Evolutionary conservation across 2,329 filamentous ascomycete species (phyloP).

Genomic region (Verticillium longisporum): DNA sequence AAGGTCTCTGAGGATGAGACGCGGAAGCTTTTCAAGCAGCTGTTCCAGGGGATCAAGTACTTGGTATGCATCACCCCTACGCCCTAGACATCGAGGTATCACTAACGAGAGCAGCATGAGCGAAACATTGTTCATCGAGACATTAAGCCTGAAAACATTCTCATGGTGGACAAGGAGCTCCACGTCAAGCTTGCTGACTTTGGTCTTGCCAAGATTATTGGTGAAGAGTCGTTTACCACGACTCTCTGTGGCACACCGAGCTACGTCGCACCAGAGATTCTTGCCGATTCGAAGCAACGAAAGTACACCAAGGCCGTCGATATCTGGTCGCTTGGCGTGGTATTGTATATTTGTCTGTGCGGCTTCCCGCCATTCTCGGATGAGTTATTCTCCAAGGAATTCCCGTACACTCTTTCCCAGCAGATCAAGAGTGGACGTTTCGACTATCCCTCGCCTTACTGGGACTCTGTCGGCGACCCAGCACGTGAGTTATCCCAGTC

Average conservation of each 20-base stretch:
- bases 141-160: conserved; percentile 95
- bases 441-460: conserved; percentile 94
- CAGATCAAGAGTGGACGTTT: conserved; percentile 87
- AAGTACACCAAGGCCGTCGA: conserved; percentile 95
- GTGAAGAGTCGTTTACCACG: conserved; percentile 95
- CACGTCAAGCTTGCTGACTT: conserved; percentile 93
- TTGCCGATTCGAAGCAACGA: conserved; percentile 73
- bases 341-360: conserved; percentile 94
- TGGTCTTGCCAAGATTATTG: conserved; percentile 95
- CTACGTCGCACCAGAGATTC: conserved; percentile 93
- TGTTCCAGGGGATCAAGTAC: conserved; percentile 94
- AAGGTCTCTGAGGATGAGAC: conserved; percentile 81
- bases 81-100: background rate
- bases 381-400: conserved; percentile 74
- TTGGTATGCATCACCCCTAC: conserved; percentile 52
- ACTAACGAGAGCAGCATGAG: conserved; percentile 63
- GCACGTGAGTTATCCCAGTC: conserved; percentile 47
- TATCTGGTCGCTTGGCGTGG: conserved; percentile 94
- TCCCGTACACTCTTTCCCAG: conserved; percentile 79
- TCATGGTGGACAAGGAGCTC: conserved; percentile 77
- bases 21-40: conserved; percentile 79
- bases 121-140: conserved; percentile 96
- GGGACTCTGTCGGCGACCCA: conserved; percentile 80
- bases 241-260: conserved; percentile 95
- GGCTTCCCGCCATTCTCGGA: conserved; percentile 97